Conservation (phyloP, 108 stramenopile genomes). For the Pseudonitzschia multiseries region DNA sequence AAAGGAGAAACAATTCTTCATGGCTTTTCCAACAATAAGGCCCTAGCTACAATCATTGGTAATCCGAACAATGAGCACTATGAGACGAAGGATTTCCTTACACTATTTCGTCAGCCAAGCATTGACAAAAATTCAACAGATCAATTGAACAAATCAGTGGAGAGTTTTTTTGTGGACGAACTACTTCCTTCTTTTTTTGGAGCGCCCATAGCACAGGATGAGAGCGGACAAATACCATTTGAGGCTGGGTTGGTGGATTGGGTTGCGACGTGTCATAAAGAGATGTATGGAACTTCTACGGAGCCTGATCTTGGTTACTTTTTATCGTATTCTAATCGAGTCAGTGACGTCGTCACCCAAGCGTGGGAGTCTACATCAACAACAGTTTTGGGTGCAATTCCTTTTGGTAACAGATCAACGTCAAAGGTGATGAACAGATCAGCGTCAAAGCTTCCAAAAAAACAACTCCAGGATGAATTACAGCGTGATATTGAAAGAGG, state of each 20-base stretch:
- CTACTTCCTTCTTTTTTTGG: slow-evolving; percentile 36
- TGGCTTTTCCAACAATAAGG: slow-evolving; percentile 41
- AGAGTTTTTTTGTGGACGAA: slow-evolving; percentile 32
- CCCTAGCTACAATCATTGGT: slow-evolving; percentile 24
- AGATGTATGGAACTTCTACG: not conserved
- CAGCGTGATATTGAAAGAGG: slow-evolving; percentile 9
- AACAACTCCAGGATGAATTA: slow-evolving; percentile 5
- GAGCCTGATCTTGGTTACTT: slow-evolving; percentile 15
- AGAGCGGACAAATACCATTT: slow-evolving; percentile 43
- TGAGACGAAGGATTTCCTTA: slow-evolving; percentile 22
- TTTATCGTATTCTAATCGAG: slow-evolving; percentile 1
- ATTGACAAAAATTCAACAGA: slow-evolving; percentile 20
- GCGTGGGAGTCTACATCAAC: slow-evolving; percentile 35
- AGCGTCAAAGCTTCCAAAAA: slow-evolving; percentile 8
- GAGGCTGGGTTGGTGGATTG: slow-evolving; percentile 37
- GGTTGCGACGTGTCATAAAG: slow-evolving; percentile 20
- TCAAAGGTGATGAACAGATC: not conserved
- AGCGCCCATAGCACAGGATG: slow-evolving; percentile 35
- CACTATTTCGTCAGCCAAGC: slow-evolving; percentile 17
- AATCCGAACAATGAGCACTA: slow-evolving; percentile 20
- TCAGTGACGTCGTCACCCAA: slow-evolving; percentile 26
- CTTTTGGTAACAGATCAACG: slow-evolving; percentile 1
- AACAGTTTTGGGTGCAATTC: slow-evolving; percentile 16
- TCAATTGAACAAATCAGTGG: slow-evolving; percentile 23
- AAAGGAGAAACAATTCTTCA: slow-evolving; percentile 44